Evolutionary conservation across 2,329 filamentous ascomycete species (phyloP).

Genomic region (Ceratocystiopsis sp.): DNA sequence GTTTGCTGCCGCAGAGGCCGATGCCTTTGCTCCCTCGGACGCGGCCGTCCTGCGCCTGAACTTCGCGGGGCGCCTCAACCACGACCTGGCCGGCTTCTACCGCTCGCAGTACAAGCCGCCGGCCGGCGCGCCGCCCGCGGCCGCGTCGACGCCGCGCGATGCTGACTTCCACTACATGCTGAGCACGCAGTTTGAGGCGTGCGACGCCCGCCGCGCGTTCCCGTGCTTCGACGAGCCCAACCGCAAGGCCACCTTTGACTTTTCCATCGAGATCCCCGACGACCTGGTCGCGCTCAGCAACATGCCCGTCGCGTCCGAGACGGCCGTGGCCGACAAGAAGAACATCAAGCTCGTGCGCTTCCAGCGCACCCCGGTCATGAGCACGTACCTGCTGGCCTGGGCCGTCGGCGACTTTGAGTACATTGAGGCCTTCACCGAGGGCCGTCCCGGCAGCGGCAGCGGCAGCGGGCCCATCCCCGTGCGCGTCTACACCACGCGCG

Average conservation of each 20-base stretch:
- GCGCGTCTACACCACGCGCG: constrained; percentile 85
- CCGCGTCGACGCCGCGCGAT: constrained; percentile 62
- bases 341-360: constrained; percentile 51
- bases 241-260: constrained; percentile 89
- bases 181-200: constrained; percentile 95
- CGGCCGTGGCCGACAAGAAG: constrained; percentile 35
- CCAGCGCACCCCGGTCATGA: constrained; percentile 76
- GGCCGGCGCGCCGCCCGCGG: constrained; percentile 36
- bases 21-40: constrained; percentile 40
- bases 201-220: constrained; percentile 86
- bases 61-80: constrained; percentile 68
- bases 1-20: constrained; percentile 43
- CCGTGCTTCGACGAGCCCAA: constrained; percentile 98
- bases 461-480: constrained; percentile 51
- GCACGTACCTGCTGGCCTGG: constrained; percentile 82
- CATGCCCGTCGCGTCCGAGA: constrained; percentile 71
- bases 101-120: constrained; percentile 63
- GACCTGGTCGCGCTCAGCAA: constrained; percentile 85
- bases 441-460: constrained; percentile 59
- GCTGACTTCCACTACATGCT: constrained; percentile 57
- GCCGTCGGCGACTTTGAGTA: constrained; percentile 95
- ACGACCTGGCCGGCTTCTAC: constrained; percentile 97
- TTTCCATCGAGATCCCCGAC: constrained; percentile 78
- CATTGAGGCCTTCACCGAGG: constrained; percentile 76
- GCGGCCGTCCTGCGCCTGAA: constrained; percentile 42